These are phyloP conservation scores for Jatropha podagrica DNA, from an alignment of 441 rosid species.

Conservation along the genomic window DNA sequence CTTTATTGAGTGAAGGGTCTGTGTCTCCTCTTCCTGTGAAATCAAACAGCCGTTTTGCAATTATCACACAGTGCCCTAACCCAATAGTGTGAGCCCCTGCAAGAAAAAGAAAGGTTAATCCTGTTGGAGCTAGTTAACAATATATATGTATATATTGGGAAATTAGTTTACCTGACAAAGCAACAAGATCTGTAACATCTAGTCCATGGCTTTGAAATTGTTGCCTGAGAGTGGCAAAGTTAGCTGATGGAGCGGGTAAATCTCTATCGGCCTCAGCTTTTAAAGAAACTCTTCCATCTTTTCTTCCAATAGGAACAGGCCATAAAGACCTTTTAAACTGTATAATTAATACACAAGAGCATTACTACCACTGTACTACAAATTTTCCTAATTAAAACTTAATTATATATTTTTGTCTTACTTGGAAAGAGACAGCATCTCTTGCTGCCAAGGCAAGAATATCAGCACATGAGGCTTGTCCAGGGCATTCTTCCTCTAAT, in stretches of 20 bases:
- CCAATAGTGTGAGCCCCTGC: slow-evolving; percentile 32
- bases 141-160: no score
- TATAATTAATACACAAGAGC: neutral
- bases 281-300: slow-evolving; percentile 36
- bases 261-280: slow-evolving; percentile 27
- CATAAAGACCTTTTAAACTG: slow-evolving; percentile 31
- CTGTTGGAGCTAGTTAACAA: no score
- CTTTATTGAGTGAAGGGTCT: slow-evolving; percentile 24
- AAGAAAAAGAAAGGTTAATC: neutral
- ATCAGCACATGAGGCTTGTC: slow-evolving; percentile 39
- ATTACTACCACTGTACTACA: neutral
- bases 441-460: slow-evolving; percentile 33
- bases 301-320: slow-evolving; percentile 35
- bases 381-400: neutral
- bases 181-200: slow-evolving; percentile 30
- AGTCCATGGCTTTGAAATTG: slow-evolving; percentile 25
- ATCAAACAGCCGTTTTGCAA: slow-evolving; percentile 19
- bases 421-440: slow-evolving; percentile 37
- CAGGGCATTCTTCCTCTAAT: slow-evolving; percentile 32
- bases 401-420: neutral
- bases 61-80: slow-evolving; percentile 15
- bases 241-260: slow-evolving; percentile 32
- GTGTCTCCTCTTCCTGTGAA: slow-evolving; percentile 28
- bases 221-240: slow-evolving; percentile 28
- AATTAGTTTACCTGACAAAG: slow-evolving; percentile 28